These are phyloP conservation scores for Leccinum barrowsii DNA, from an alignment of 768 basidiomycete genomes.

Conservation along the genomic window DNA sequence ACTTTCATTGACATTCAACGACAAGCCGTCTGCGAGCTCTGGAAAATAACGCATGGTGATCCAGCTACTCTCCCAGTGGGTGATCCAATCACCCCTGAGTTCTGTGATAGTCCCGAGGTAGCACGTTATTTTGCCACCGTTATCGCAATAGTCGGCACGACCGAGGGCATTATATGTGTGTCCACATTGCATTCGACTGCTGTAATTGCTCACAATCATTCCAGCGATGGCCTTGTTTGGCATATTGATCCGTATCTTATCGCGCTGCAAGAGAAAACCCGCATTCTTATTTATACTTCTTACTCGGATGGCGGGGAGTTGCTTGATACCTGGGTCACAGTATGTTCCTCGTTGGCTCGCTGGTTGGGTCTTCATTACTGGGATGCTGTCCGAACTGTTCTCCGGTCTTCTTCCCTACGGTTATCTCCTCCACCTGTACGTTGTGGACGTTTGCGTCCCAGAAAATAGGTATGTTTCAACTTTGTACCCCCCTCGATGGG, in stretches of 20 bases:
- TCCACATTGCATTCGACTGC: neutral
- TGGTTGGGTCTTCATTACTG: constrained; percentile 17
- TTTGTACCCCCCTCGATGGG: neutral
- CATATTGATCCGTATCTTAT: constrained; percentile 20
- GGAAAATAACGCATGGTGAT: constrained; percentile 14
- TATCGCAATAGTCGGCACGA: constrained; percentile 12
- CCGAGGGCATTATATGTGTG: constrained; percentile 22
- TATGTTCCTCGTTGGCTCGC: constrained; percentile 11
- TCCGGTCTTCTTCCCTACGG: constrained; percentile 3
- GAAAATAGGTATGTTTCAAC: constrained; percentile 21
- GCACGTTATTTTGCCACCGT: constrained; percentile 20
- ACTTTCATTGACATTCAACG: constrained; percentile 27
- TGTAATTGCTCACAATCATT: neutral
- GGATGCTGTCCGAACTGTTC: constrained; percentile 16
- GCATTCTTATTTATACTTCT: constrained; percentile 13
- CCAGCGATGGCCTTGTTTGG: constrained; percentile 26
- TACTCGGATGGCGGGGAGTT: constrained; percentile 6
- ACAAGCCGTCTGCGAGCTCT: constrained; percentile 25
- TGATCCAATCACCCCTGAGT: constrained; percentile 4
- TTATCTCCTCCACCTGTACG: constrained; percentile 27
- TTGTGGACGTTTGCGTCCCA: constrained; percentile 24
- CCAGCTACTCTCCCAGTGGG: constrained; percentile 5
- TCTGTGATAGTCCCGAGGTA: constrained; percentile 23
- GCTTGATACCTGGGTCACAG: constrained; percentile 18
- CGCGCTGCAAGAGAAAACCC: constrained; percentile 27